These are phyloP conservation scores for Coelastrella sp. DNA, from an alignment of 139 green algal species.

Conservation along the genomic window DNA sequence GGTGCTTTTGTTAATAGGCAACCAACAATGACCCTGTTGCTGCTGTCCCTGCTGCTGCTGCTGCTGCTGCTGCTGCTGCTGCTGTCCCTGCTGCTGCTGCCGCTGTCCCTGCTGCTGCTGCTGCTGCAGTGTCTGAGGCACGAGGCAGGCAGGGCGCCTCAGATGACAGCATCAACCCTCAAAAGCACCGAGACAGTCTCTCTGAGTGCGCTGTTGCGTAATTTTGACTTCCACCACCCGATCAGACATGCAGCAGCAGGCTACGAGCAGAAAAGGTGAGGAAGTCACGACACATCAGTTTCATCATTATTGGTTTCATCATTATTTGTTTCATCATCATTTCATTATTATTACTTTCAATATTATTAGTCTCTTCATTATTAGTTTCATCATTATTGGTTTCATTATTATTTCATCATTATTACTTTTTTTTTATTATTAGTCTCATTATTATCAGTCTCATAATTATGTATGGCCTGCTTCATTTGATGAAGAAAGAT, in stretches of 20 bases:
- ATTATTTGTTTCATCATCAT: not conserved
- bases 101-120: not conserved
- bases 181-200: not conserved
- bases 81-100: slow-evolving; percentile 10
- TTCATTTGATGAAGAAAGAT: too few relatives aligned
- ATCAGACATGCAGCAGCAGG: not conserved
- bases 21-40: too few relatives aligned
- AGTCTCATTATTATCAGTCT: too few relatives aligned
- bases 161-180: not conserved
- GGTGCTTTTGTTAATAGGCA: too few relatives aligned
- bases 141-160: not conserved
- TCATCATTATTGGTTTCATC: too few relatives aligned
- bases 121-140: slow-evolving; percentile 17
- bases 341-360: too few relatives aligned
- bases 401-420: too few relatives aligned
- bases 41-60: too few relatives aligned
- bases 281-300: not conserved
- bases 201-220: slow-evolving; percentile 1
- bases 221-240: slow-evolving; percentile 19
- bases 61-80: not conserved
- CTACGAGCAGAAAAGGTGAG: not conserved
- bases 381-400: too few relatives aligned
- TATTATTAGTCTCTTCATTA: too few relatives aligned
- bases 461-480: too few relatives aligned
- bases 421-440: too few relatives aligned